Base-by-base conservation (phyloP, 805 yeast genomes). In the Candida sanyiensis region DNA sequence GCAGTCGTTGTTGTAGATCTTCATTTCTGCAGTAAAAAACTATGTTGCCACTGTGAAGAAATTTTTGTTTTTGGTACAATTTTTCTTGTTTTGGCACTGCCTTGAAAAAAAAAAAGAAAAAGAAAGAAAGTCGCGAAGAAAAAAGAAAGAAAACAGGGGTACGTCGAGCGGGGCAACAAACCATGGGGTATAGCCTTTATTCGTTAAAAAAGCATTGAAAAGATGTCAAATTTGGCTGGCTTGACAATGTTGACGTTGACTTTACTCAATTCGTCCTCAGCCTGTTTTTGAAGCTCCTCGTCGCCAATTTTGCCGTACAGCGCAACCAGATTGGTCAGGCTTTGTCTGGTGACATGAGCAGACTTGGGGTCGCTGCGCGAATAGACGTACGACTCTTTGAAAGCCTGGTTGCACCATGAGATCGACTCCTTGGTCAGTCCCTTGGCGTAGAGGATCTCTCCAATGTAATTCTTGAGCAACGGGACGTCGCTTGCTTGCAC, bases 1-100 rank as follows among this genome's bases (percentile, higher is more conserved):
- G 58, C 83, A 90, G 15, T 69, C 61, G 28, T 83, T 73, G 29
- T 75, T 76, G 57, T 87, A 89, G 33, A 90, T 67, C 60, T 82
- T 86, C 98, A 90, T 90, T n/a, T n/a, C n/a, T n/a, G n/a, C n/a
- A n/a, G n/a, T n/a, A n/a, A n/a, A n/a, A n/a, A n/a, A 34, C 20
- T 52, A 16, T 18, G 12, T 25, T 20, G 24, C 35, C 13, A 18
- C 33, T 34, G 28, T 37, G 15, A n/a, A n/a, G n/a, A n/a, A n/a
- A n/a, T n/a, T n/a, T n/a, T n/a, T n/a, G n/a, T n/a, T n/a, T n/a
- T n/a, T n/a, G n/a, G n/a, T n/a, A n/a, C n/a, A n/a, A n/a, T n/a
- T n/a, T n/a, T n/a, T n/a, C n/a, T n/a, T n/a, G n/a, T n/a, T n/a
- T n/a, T n/a, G n/a, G n/a, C n/a, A n/a, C n/a, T n/a, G n/a, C n/a